Conservation (phyloP, 2,329 filamentous ascomycete genomes). For the Aspergillus hiratsukae region DNA sequence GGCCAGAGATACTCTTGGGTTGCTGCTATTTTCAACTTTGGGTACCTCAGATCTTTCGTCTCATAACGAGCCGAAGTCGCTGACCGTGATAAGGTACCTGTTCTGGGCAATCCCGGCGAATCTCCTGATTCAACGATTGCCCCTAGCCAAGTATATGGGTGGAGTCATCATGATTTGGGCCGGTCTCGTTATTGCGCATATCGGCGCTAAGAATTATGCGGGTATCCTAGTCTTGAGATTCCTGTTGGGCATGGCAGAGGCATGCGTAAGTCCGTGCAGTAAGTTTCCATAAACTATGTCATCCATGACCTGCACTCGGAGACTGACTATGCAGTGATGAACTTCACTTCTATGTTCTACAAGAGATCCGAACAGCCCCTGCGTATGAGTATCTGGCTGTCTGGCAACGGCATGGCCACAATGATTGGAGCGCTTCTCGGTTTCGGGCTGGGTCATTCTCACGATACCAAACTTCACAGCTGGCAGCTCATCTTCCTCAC, state of each 20-base stretch:
- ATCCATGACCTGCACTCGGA: background rate
- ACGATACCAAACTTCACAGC: constrained; percentile 22
- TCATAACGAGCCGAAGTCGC: background rate
- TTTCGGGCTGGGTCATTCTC: constrained; percentile 32
- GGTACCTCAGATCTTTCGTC: constrained; percentile 28
- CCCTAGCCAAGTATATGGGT: constrained; percentile 41
- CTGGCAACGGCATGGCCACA: constrained; percentile 34
- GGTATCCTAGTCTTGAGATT: constrained; percentile 45
- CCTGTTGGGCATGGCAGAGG: constrained; percentile 42
- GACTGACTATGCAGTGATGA: constrained; percentile 22
- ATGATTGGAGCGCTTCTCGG: constrained; percentile 36
- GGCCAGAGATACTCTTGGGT: constrained; percentile 45
- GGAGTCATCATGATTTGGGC: constrained; percentile 42
- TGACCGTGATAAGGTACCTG: background rate
- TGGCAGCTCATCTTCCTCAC: constrained; percentile 42
- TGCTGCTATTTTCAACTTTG: constrained; percentile 43
- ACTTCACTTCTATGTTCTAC: constrained; percentile 37
- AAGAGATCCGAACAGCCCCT: constrained; percentile 35
- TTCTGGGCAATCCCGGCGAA: constrained; percentile 39
- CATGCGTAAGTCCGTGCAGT: constrained; percentile 32
- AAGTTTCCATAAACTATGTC: background rate
- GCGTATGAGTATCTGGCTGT: constrained; percentile 33
- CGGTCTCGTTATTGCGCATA: constrained; percentile 34
- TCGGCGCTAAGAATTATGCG: constrained; percentile 37
- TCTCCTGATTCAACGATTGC: constrained; percentile 39